Evolutionary conservation across 1,139 yeast species (phyloP), one percentile per base, ranked within the genome.

Genomic region (Nakaseomyces sp.): DNA sequence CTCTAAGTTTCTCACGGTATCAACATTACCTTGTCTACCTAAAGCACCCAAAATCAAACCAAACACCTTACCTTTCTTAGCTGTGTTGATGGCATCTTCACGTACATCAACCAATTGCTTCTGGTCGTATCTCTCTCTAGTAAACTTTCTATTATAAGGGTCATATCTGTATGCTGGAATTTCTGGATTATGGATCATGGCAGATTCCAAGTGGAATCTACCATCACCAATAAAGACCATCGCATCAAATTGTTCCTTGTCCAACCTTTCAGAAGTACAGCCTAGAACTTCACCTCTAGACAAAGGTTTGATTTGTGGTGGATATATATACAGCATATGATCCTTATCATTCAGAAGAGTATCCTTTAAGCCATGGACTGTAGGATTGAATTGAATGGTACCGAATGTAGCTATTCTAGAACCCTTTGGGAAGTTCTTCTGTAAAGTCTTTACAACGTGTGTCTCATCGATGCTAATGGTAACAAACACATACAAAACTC

Each of bases 221-320:
- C 99, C 99, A 63, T 91, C 99, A 28, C 99, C 99, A 25, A 91
- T 73, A 58, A 91, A 91, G 3, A 91, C 74, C 79, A 89, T 86
- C 0, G 91, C 95, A 53, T 79, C 79, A 39, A 76, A 73, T 37
- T 77, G 81, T 3, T 71, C 69, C 30, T 72, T 70, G 51, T 80
- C 79, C 36, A 91, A 66, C 48, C 86, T 68, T 16, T 95, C 94
- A 0, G 96, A 86, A 0, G 98, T 91, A 62, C 99, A 91, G 0
- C 99, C 99, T 20, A 91, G 69, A 0, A 93, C 95, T 62, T 91
- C 99, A 42, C 98, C 98, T 56, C 86, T 88, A 1, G 97, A 88
- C 12, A 91, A 67, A 0, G 99, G 99, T 70, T 77, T 77, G 9
- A 87, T 83, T 61, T 91, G 99, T 0, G 98, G 97, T 1, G 97